Evolutionary conservation across 2,329 filamentous ascomycete species (phyloP).

Genomic region (Colletotrichum endophyticum): DNA sequence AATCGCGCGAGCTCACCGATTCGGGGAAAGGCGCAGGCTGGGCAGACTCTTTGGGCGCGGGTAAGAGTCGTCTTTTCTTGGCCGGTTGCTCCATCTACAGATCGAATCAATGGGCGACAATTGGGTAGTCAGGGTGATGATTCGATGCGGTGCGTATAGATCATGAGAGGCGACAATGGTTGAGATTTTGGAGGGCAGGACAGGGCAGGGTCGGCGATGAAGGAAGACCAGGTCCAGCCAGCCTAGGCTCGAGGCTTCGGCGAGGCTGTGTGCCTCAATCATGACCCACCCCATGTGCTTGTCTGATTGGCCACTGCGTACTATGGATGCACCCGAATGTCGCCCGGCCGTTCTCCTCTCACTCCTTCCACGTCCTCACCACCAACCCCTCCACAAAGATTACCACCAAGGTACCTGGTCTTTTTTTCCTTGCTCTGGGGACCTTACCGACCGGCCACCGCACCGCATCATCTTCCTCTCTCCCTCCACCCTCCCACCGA

Average conservation of each 20-base stretch:
- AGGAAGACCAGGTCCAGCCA: background rate
- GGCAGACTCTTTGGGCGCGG: constrained; percentile 1
- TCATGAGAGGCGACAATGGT: background rate
- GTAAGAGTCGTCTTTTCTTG: constrained; percentile 23
- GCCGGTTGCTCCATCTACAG: constrained; percentile 24
- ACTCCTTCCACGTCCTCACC: background rate
- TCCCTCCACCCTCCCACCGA: background rate
- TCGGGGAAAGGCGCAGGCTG: constrained; percentile 19
- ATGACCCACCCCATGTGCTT: background rate
- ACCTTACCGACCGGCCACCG: background rate
- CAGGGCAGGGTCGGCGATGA: background rate
- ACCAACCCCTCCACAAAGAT: background rate
- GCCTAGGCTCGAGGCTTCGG: background rate
- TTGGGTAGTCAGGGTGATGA: background rate
- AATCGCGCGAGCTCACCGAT: constrained; percentile 22
- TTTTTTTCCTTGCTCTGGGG: background rate
- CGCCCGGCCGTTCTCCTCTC: background rate
- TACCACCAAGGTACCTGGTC: background rate
- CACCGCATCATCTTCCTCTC: background rate
- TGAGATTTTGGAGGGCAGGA: background rate
- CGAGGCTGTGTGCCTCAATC: background rate
- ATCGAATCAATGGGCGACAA: constrained; percentile 1
- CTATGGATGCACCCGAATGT: background rate
- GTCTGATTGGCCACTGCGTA: background rate
- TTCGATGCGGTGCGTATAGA: background rate